Conservation (phyloP, 352 stramenopile genomes). For the Globisporangium barbulae region DNA sequence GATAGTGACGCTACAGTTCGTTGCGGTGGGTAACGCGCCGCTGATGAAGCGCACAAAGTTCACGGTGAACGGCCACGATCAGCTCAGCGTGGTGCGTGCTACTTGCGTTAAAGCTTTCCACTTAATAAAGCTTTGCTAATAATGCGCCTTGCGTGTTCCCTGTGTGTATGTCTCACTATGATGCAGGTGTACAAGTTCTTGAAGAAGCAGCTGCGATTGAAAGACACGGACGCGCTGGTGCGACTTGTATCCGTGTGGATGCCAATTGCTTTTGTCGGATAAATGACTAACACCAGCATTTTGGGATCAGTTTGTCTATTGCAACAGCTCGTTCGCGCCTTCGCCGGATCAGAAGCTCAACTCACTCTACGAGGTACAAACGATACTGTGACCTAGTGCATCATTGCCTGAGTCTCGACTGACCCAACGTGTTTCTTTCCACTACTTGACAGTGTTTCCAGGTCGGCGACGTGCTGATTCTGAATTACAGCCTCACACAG, state of each 20-base stretch:
- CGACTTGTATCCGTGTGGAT: background rate
- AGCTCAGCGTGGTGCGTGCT: slow-evolving; percentile 64
- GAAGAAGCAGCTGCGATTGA: slow-evolving; percentile 77
- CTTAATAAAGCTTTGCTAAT: background rate
- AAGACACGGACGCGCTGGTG: slow-evolving; percentile 71
- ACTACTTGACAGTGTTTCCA: slow-evolving; percentile 60
- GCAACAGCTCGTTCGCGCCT: slow-evolving; percentile 85
- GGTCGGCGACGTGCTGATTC: slow-evolving; percentile 70
- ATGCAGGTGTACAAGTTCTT: slow-evolving; percentile 81
- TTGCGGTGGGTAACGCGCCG: slow-evolving; percentile 71
- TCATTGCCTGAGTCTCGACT: background rate
- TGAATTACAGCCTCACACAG: slow-evolving; percentile 86
- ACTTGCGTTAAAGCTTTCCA: background rate
- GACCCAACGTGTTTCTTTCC: background rate
- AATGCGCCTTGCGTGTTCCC: background rate
- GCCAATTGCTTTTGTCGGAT: background rate
- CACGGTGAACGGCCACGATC: slow-evolving; percentile 69
- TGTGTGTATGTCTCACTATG: background rate
- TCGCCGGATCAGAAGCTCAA: slow-evolving; percentile 76
- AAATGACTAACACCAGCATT: background rate
- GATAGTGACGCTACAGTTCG: slow-evolving; percentile 83
- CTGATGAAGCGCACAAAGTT: slow-evolving; percentile 90
- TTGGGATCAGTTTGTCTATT: slow-evolving; percentile 78
- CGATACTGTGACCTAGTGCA: background rate
- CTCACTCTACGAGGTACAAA: slow-evolving; percentile 67